phyloP scores from a whole-genome alignment of 148 eudicot species.

The Persicaria tinctoria region DNA sequence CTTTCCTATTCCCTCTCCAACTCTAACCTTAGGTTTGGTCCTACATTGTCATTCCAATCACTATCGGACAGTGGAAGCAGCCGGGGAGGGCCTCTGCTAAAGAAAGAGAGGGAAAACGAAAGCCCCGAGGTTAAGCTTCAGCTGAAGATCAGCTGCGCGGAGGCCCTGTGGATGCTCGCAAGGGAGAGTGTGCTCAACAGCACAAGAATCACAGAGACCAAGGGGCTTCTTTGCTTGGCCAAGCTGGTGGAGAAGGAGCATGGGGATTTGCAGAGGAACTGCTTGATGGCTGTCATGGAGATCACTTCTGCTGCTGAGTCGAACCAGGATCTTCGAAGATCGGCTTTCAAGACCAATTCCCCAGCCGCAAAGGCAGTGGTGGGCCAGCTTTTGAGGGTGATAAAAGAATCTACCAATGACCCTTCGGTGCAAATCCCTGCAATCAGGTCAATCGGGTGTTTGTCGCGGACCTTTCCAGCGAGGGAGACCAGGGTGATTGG shows the following conservation, averaged over 20 bases:
- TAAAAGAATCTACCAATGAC: slow-evolving; percentile 25
- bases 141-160: slow-evolving; percentile 53
- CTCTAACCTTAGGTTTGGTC: slow-evolving; percentile 21
- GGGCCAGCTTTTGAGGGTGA: slow-evolving; percentile 52
- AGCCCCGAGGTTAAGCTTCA: slow-evolving; percentile 42
- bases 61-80: slow-evolving; percentile 33
- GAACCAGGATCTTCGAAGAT: slow-evolving; percentile 58
- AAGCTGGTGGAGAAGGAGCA: slow-evolving; percentile 55
- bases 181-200: slow-evolving; percentile 50
- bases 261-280: slow-evolving; percentile 50
- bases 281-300: slow-evolving; percentile 73
- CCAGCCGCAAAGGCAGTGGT: slow-evolving; percentile 75
- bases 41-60: slow-evolving; percentile 28
- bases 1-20: not conserved
- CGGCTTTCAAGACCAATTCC: slow-evolving; percentile 73
- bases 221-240: slow-evolving; percentile 76
- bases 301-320: slow-evolving; percentile 60
- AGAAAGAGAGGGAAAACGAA: slow-evolving; percentile 67
- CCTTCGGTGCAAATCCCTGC: slow-evolving; percentile 36
- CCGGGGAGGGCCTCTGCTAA: slow-evolving; percentile 27
- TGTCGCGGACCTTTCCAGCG: slow-evolving; percentile 73
- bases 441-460: slow-evolving; percentile 55
- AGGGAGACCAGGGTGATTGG: slow-evolving; percentile 52
- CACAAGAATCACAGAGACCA: slow-evolving; percentile 67
- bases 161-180: slow-evolving; percentile 73